phyloP scores from a whole-genome alignment of 2,329 filamentous ascomycete genomes.

The Calonectria naviculata region DNA sequence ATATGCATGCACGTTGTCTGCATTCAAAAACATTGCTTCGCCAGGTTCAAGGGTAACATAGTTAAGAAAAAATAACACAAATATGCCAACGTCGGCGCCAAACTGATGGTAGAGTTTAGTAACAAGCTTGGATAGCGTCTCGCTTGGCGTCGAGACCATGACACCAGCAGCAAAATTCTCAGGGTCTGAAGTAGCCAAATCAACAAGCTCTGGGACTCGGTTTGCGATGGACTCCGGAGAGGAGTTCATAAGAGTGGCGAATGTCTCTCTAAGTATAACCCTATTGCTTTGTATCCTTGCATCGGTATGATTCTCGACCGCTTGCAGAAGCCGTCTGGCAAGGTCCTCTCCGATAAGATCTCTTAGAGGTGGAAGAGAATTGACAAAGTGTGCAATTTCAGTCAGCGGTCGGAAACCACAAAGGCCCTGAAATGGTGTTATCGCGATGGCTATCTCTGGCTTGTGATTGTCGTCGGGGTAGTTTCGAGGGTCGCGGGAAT shows the following conservation, averaged over 20 bases:
- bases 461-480: slow-evolving; percentile 99
- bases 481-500: slow-evolving; percentile 87
- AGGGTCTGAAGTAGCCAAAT: slow-evolving; percentile 75
- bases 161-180: slow-evolving; percentile 79
- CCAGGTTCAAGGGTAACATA: slow-evolving; percentile 88
- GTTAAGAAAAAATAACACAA: slow-evolving; percentile 98
- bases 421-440: slow-evolving; percentile 95
- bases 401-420: slow-evolving; percentile 93
- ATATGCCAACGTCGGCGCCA: slow-evolving; percentile 89
- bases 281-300: slow-evolving; percentile 71
- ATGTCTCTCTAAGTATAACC: slow-evolving; percentile 78
- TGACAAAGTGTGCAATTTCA: slow-evolving; percentile 89
- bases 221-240: slow-evolving; percentile 64
- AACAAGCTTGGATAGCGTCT: slow-evolving; percentile 81
- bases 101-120: slow-evolving; percentile 84
- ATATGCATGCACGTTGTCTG: slow-evolving; percentile 98
- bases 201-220: slow-evolving; percentile 77
- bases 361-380: slow-evolving; percentile 66
- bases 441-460: slow-evolving; percentile 98
- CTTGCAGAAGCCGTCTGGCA: slow-evolving; percentile 65
- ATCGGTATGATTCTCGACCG: slow-evolving; percentile 55
- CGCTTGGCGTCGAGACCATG: slow-evolving; percentile 73
- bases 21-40: slow-evolving; percentile 95
- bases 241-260: slow-evolving; percentile 84
- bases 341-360: slow-evolving; percentile 74